phyloP scores from a whole-genome alignment of 2,329 filamentous ascomycete species.

The Capronia coronata region DNA sequence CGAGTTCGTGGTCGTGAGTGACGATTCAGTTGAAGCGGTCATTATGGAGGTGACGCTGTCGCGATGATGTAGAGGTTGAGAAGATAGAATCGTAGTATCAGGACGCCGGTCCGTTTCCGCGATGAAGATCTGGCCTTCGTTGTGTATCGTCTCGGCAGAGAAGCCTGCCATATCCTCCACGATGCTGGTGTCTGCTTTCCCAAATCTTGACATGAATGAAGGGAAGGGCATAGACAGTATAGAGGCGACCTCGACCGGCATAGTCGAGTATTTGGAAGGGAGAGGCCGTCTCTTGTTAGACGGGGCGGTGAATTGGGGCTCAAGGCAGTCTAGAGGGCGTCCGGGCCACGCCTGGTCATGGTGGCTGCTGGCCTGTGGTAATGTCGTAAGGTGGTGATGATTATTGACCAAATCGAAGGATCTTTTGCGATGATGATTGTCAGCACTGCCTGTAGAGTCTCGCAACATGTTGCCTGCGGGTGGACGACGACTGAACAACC shows the following conservation, averaged over 20 bases:
- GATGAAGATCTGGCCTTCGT: conserved; percentile 18
- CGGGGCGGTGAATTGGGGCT: conserved; percentile 9
- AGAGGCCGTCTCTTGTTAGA: conserved; percentile 23
- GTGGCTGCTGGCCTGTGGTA: conserved; percentile 9
- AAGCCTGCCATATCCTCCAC: conserved; percentile 22
- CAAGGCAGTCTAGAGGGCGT: conserved; percentile 11
- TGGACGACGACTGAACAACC: conserved; percentile 4
- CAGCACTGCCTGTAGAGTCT: conserved; percentile 19
- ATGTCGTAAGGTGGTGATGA: conserved; percentile 8
- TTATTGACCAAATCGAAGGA: conserved; percentile 25
- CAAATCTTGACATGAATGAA: conserved; percentile 28
- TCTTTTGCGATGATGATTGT: conserved; percentile 27
- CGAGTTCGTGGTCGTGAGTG: conserved; percentile 87
- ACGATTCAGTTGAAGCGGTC: conserved; percentile 88
- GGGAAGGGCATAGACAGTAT: conserved; percentile 28
- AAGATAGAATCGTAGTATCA: conserved; percentile 6
- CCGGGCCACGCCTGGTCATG: conserved; percentile 15
- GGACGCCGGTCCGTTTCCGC: conserved; percentile 15
- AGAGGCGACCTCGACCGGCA: conserved; percentile 25
- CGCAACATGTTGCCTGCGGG: conserved; percentile 13
- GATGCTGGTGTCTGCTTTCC: conserved; percentile 14
- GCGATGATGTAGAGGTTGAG: conserved; percentile 32
- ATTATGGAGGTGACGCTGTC: conserved; percentile 40
- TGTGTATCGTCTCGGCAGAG: conserved; percentile 14
- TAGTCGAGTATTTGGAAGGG: conserved; percentile 19